Evolutionary conservation across 495 filamentous ascomycete species (phyloP).

Genomic region (Platismatia glauca): DNA sequence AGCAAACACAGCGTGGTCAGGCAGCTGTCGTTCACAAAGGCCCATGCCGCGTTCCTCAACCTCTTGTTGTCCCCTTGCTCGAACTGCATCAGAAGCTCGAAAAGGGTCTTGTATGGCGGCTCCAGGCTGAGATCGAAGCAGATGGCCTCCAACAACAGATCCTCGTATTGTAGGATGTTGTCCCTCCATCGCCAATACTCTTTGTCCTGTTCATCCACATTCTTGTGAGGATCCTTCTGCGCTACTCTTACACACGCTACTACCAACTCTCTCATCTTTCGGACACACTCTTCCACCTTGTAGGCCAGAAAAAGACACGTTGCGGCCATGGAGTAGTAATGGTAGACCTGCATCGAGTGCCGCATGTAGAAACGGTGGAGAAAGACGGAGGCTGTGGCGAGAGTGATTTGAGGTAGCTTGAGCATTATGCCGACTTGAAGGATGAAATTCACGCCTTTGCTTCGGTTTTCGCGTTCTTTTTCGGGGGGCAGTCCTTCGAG

Average conservation of each 20-base stretch:
- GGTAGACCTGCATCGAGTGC: constrained; percentile 63
- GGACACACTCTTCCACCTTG: constrained; percentile 92
- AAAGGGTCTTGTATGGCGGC: constrained; percentile 71
- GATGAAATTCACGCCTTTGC: constrained; percentile 94
- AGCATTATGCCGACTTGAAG: constrained; percentile 87
- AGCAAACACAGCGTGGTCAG: constrained; percentile 80
- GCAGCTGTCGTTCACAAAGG: constrained; percentile 82
- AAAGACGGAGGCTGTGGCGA: constrained; percentile 86
- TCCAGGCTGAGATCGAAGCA: constrained; percentile 92
- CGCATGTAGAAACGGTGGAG: constrained; percentile 96
- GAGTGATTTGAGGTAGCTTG: constrained; percentile 81
- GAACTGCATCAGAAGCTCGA: constrained; percentile 63
- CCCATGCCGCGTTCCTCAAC: constrained; percentile 77
- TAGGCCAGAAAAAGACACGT: constrained; percentile 87
- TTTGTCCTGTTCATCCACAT: constrained; percentile 89
- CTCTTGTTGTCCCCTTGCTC: constrained; percentile 60
- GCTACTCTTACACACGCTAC: constrained; percentile 88
- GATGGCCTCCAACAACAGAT: constrained; percentile 77
- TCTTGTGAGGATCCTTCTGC: constrained; percentile 78
- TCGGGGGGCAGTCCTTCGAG: constrained; percentile 68
- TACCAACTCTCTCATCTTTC: constrained; percentile 87
- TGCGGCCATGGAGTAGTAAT: constrained; percentile 85
- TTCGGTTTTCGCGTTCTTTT: constrained; percentile 66
- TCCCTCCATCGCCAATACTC: constrained; percentile 97
- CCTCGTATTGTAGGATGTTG: constrained; percentile 82